Percentiles rank a stretch among this genome's conserved stretches.
Evolutionary conservation across 345 rosid genomes (phyloP).

Genomic region (Mallotus nudiflorus): DNA sequence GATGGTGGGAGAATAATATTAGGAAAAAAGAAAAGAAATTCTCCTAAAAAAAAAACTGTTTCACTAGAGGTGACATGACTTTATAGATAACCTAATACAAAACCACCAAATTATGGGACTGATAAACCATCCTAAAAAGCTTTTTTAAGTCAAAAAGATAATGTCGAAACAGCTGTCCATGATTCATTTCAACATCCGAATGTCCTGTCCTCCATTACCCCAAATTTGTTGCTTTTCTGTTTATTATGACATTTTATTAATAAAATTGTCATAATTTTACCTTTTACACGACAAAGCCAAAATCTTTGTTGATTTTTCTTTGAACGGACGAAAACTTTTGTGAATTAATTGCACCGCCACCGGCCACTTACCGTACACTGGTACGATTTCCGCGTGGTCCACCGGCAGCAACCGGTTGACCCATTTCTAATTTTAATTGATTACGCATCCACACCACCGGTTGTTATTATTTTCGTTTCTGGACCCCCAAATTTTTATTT

Average conservation of each 20-base stretch:
- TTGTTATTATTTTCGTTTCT: too few species aligned
- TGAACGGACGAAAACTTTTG: too few species aligned
- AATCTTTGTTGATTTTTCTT: too few species aligned
- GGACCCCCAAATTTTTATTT: too few species aligned
- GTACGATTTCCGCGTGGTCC: conserved; percentile 10
- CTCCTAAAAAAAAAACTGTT: too few species aligned
- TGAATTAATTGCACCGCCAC: conserved; percentile 19
- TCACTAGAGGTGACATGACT: not conserved
- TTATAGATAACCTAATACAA: not conserved
- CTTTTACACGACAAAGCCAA: too few species aligned
- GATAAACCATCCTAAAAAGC: not conserved
- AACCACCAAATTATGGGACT: not conserved
- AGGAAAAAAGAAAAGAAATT: too few species aligned
- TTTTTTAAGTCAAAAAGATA: not conserved
- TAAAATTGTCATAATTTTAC: too few species aligned
- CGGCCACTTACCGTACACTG: conserved; percentile 6
- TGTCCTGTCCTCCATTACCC: not conserved
- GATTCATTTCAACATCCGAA: not conserved
- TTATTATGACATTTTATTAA: too few species aligned
- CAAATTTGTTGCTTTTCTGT: not conserved
- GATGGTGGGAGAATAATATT: too few species aligned
- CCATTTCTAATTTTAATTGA: not conserved
- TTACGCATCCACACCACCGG: too few species aligned
- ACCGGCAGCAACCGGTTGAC: conserved; percentile 11
- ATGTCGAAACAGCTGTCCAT: not conserved